Evolutionary conservation across 2,329 filamentous ascomycete genomes (phyloP).

Genomic region (Thielaviopsis cerberus): DNA sequence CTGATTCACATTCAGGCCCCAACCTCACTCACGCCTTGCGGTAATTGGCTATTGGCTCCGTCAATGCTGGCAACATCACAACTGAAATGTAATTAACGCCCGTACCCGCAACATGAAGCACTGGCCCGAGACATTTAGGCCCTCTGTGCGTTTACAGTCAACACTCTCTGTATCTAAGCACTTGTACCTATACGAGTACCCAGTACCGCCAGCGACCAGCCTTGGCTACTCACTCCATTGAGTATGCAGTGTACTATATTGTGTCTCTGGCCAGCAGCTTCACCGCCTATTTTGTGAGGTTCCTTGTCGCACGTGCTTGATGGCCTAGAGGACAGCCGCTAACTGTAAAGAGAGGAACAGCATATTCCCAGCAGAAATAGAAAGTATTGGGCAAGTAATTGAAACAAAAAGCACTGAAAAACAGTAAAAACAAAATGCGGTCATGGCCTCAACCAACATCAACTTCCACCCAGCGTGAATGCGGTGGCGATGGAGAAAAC

Average conservation of each 20-base stretch:
- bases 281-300: background rate
- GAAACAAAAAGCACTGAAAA: background rate
- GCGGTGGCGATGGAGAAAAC: background rate
- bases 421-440: no score
- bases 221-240: no score
- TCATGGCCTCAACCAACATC: background rate
- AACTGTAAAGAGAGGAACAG: no score
- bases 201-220: no score
- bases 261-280: no score
- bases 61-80: background rate
- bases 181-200: no score
- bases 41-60: background rate
- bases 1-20: no score
- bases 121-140: background rate
- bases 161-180: no score
- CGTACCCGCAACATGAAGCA: background rate
- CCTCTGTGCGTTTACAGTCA: background rate
- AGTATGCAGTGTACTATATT: no score
- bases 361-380: no score
- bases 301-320: background rate
- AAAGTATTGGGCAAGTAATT: no score
- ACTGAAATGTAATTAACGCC: background rate
- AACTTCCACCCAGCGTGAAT: background rate
- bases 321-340: background rate
- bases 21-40: background rate